Percentiles rank a stretch among this genome's conserved stretches.
Evolutionary conservation across 1,284 basidiomycete species (phyloP).

Genomic region (Earliella scabrosa): DNA sequence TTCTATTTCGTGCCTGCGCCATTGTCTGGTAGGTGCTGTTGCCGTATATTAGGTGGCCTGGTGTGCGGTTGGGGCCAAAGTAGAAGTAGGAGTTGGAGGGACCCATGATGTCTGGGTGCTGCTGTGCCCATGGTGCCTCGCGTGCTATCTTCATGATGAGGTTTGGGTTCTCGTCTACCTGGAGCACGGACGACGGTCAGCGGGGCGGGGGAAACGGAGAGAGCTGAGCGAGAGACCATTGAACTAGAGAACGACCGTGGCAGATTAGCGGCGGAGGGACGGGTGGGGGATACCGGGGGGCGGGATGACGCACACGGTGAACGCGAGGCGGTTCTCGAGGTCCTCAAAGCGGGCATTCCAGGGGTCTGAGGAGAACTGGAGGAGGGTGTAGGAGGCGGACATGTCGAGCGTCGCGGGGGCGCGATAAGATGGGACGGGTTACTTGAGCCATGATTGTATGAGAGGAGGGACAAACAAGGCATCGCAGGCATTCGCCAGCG

Average conservation of each 20-base stretch:
- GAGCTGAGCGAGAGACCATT: conserved; percentile 9
- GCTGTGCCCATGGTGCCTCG: conserved; percentile 65
- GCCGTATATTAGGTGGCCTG: conserved; percentile 71
- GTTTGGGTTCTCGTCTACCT: conserved; percentile 62
- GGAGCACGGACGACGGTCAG: conserved; percentile 8
- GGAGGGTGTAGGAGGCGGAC: conserved; percentile 50
- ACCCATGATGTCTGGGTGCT: conserved; percentile 69
- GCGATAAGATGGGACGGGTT: conserved; percentile 25
- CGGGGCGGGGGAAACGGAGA: background rate
- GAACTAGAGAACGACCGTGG: conserved; percentile 15
- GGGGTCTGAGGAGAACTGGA: conserved; percentile 67
- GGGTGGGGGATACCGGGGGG: background rate
- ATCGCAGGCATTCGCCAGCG: no score
- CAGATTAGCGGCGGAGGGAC: conserved; percentile 1
- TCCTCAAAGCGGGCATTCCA: conserved; percentile 66
- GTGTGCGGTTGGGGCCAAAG: conserved; percentile 62
- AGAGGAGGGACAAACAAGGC: conserved; percentile 28
- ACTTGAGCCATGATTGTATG: conserved; percentile 20
- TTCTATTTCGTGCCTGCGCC: conserved; percentile 57
- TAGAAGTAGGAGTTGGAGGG: conserved; percentile 73
- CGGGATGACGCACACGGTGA: conserved; percentile 58
- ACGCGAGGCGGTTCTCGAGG: conserved; percentile 61
- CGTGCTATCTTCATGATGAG: conserved; percentile 64
- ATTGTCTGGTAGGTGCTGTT: conserved; percentile 61
- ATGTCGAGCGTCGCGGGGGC: conserved; percentile 35